phyloP scores from a whole-genome alignment of 2,329 filamentous ascomycete genomes.

The Cercospora zeina region DNA sequence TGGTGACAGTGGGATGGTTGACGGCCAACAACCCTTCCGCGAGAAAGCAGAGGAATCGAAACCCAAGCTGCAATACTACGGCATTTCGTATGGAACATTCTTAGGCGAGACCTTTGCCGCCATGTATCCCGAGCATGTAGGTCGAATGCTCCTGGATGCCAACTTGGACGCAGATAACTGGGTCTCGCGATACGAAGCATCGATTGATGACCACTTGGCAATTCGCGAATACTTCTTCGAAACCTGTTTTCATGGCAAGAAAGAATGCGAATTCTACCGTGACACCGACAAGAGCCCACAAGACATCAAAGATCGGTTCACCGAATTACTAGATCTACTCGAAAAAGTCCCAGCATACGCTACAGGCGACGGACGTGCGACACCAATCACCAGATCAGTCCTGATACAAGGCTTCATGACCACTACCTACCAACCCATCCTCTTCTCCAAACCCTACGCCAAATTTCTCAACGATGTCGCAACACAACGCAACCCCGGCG shows the following conservation, averaged over 20 bases:
- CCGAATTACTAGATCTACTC: constrained; percentile 22
- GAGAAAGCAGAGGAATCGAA: background rate
- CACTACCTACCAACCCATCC: constrained; percentile 27
- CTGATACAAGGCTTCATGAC: constrained; percentile 28
- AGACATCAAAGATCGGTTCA: constrained; percentile 24
- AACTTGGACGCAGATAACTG: constrained; percentile 42
- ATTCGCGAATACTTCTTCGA: constrained; percentile 20
- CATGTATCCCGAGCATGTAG: constrained; percentile 20
- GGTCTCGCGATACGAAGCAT: constrained; percentile 26
- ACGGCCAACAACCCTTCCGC: constrained; percentile 9
- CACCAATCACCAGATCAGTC: constrained; percentile 24
- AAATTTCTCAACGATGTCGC: constrained; percentile 25
- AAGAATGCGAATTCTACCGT: constrained; percentile 24
- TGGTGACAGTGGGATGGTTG: background rate
- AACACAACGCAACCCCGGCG: constrained; percentile 21
- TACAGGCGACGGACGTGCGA: constrained; percentile 25
- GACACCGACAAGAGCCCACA: constrained; percentile 21
- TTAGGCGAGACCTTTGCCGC: constrained; percentile 19
- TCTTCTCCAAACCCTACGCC: constrained; percentile 27
- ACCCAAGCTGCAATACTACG: constrained; percentile 33
- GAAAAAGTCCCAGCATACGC: constrained; percentile 23
- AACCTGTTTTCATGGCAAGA: constrained; percentile 16
- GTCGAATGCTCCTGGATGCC: constrained; percentile 21
- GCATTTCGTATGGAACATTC: constrained; percentile 37
- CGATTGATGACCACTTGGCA: constrained; percentile 25